These are phyloP conservation scores for Aegilops bicornis DNA, from an alignment of 176 grass and related monocot species.

Conservation along the genomic window DNA sequence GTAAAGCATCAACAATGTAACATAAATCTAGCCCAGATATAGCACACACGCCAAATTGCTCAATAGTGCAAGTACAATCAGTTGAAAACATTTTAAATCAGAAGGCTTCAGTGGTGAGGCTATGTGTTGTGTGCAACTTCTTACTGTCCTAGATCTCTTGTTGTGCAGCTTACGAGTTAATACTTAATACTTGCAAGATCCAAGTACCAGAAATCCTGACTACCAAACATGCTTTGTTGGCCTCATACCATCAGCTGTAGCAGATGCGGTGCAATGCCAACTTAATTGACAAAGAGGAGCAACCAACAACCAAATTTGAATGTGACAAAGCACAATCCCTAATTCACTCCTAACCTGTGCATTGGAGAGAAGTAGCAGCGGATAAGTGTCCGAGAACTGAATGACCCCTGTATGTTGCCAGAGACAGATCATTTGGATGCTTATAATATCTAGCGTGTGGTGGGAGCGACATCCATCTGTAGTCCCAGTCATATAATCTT, in stretches of 20 bases:
- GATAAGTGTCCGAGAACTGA: slow-evolving; percentile 85
- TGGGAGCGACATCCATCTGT: slow-evolving; percentile 80
- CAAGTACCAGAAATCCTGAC: background rate
- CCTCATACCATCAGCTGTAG: background rate
- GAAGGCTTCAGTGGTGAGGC: too few relatives aligned
- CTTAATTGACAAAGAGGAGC: background rate
- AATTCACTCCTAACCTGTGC: slow-evolving; percentile 52
- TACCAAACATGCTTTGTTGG: background rate
- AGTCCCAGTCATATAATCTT: slow-evolving; percentile 65
- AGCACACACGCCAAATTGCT: too few relatives aligned
- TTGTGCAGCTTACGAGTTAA: background rate
- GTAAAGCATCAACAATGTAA: too few relatives aligned
- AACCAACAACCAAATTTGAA: background rate
- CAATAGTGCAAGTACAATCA: too few relatives aligned
- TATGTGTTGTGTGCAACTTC: too few relatives aligned
- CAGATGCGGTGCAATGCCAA: background rate
- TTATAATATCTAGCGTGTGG: slow-evolving; percentile 39
- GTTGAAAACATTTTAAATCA: too few relatives aligned
- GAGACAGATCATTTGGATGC: slow-evolving; percentile 70
- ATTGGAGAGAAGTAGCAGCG: slow-evolving; percentile 94
- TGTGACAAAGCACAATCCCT: slow-evolving; percentile 1
- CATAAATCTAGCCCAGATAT: too few relatives aligned
- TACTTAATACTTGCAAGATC: background rate
- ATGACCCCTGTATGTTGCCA: slow-evolving; percentile 93
- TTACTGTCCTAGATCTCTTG: background rate